phyloP scores from a whole-genome alignment of 192 early-diverging fungal species.

The Entomortierella chlamydospora region DNA sequence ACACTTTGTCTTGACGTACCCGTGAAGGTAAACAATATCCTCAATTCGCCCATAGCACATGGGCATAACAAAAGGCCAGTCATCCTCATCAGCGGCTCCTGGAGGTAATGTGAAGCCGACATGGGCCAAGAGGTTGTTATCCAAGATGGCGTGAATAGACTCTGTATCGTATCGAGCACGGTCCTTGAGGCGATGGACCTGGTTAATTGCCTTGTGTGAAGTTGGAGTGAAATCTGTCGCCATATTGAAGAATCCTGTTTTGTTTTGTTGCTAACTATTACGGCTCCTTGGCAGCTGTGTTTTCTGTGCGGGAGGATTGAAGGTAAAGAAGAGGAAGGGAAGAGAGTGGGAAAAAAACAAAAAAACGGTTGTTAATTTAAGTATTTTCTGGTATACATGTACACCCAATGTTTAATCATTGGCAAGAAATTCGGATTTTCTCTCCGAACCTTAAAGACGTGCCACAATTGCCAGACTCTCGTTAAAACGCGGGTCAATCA shows the following conservation, averaged over 20 bases:
- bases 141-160: conserved; percentile 52
- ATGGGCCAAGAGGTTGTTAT: conserved; percentile 61
- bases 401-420: too few relatives aligned
- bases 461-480: too few relatives aligned
- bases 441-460: not conserved
- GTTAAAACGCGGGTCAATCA: not conserved
- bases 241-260: not conserved
- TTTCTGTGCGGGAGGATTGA: not conserved
- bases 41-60: conserved; percentile 66
- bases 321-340: conserved; percentile 2
- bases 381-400: not conserved
- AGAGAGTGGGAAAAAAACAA: not conserved
- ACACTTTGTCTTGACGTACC: conserved; percentile 11
- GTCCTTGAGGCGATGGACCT: conserved; percentile 43
- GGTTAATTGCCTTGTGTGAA: conserved; percentile 52
- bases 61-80: conserved; percentile 65
- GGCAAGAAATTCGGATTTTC: not conserved
- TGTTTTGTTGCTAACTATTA: too few relatives aligned
- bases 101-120: conserved; percentile 61
- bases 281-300: too few relatives aligned
- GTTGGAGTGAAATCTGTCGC: conserved; percentile 31
- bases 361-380: not conserved
- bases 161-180: conserved; percentile 59
- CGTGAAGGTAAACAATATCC: conserved; percentile 62
- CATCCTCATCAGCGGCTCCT: conserved; percentile 50